A percentile compares a stretch with the other conserved stretches of the same genome.
phyloP scores from a whole-genome alignment of 176 grass and related monocot species.

The Juncus inflexus region DNA sequence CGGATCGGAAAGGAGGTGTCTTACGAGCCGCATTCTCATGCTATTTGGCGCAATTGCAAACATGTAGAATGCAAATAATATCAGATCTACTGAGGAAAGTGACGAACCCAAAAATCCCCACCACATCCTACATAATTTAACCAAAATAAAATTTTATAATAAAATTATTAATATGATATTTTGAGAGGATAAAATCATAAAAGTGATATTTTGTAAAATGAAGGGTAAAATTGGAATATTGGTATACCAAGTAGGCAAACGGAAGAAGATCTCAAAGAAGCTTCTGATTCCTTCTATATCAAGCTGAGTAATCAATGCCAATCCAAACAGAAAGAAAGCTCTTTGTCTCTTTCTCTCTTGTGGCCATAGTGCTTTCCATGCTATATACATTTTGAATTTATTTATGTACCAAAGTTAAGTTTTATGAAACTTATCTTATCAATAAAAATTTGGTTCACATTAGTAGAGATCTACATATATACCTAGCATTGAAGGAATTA shows the following conservation, averaged over 20 bases:
- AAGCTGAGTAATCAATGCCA: constrained; percentile 79
- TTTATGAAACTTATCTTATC: constrained; percentile 1
- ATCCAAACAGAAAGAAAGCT: constrained; percentile 91
- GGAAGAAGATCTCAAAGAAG: constrained; percentile 86
- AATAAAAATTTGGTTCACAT: constrained; percentile 11
- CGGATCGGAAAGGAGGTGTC: constrained; percentile 75
- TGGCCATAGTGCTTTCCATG: constrained; percentile 90
- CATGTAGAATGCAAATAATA: constrained; percentile 96
- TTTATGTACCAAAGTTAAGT: not conserved
- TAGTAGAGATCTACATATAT: constrained; percentile 9
- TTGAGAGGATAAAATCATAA: not conserved
- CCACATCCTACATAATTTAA: constrained; percentile 76
- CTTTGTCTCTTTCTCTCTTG: constrained; percentile 89
- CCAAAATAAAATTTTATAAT: constrained; percentile 23
- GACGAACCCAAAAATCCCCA: constrained; percentile 87
- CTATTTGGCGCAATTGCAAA: constrained; percentile 77
- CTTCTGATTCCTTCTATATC: constrained; percentile 88
- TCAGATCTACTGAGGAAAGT: constrained; percentile 76
- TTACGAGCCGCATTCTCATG: constrained; percentile 80
- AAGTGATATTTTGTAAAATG: not conserved
- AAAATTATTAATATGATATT: not conserved
- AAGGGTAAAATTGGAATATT: constrained; percentile 3
- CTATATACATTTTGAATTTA: constrained; percentile 32
- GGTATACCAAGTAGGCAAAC: constrained; percentile 75
- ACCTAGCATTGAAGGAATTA: constrained; percentile 84